These are phyloP conservation scores for Neurospora tetrasperma DNA, from an alignment of 495 filamentous ascomycete species.

Conservation along the genomic window DNA sequence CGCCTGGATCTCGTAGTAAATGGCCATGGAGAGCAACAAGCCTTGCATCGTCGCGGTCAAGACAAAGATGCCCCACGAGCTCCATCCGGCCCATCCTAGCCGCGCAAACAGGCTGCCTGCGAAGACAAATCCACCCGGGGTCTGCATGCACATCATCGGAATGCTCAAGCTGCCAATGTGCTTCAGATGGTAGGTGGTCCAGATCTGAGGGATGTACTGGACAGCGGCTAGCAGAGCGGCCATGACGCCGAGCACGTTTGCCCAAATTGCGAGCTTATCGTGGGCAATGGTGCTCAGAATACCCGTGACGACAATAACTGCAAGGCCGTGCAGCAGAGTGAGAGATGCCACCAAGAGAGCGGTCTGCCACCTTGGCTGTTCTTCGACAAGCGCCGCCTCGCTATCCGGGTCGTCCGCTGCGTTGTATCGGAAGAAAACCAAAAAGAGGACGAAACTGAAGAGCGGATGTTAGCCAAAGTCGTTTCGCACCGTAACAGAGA, in stretches of 20 bases:
- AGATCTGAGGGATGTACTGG: conserved; percentile 93
- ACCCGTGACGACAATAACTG: conserved; percentile 54
- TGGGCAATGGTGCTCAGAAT: conserved; percentile 49
- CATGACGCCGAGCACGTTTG: conserved; percentile 71
- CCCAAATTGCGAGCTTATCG: conserved; percentile 56
- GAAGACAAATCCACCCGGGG: conserved; percentile 82
- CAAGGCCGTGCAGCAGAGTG: conserved; percentile 61
- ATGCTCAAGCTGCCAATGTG: conserved; percentile 84
- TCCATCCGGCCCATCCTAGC: conserved; percentile 79
- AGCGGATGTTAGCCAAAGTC: not conserved
- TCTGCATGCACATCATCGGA: conserved; percentile 98
- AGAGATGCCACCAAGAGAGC: conserved; percentile 60
- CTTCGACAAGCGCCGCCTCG: conserved; percentile 19
- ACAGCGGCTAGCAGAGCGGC: conserved; percentile 69
- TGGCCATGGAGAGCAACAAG: conserved; percentile 64
- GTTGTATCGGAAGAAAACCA: conserved; percentile 70
- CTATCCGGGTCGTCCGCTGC: conserved; percentile 37
- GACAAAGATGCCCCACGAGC: conserved; percentile 82
- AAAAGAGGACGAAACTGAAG: conserved; percentile 67
- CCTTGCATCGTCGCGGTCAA: conserved; percentile 83
- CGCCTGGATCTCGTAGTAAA: conserved; percentile 55
- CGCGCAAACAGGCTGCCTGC: conserved; percentile 73
- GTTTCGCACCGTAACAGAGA: not conserved
- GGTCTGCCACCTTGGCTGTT: conserved; percentile 57
- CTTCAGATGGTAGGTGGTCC: conserved; percentile 73